phyloP scores from a whole-genome alignment of 192 early-diverging fungal genomes.

The Spizellomyces punctatus region DNA sequence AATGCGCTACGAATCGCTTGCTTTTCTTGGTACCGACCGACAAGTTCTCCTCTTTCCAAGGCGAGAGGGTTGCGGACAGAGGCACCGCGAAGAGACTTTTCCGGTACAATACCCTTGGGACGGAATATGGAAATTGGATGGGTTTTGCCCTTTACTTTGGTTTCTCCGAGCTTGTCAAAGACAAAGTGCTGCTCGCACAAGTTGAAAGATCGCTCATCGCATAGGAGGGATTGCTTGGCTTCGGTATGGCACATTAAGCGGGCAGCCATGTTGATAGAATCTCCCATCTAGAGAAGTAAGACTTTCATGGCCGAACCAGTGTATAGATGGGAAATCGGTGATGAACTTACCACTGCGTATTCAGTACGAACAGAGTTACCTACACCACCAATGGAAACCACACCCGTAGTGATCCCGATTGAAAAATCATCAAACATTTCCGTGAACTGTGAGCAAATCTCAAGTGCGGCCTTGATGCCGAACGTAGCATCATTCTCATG shows the following conservation, averaged over 20 bases:
- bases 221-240: conserved; percentile 41
- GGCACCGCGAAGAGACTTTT: background rate
- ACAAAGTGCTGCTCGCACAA: conserved; percentile 46
- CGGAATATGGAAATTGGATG: conserved; percentile 46
- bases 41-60: conserved; percentile 15
- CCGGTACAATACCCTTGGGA: conserved; percentile 28
- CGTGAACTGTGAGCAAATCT: conserved; percentile 42
- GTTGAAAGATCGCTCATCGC: conserved; percentile 56
- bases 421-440: conserved; percentile 55
- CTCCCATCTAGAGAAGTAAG: conserved; percentile 50
- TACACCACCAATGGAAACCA: conserved; percentile 56
- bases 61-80: background rate
- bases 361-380: conserved; percentile 53
- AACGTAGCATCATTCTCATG: conserved; percentile 56
- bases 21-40: conserved; percentile 49
- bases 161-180: conserved; percentile 52
- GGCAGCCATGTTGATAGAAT: conserved; percentile 62
- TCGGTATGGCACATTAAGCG: conserved; percentile 49
- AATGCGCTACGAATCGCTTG: conserved; percentile 32
- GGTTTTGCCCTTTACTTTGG: conserved; percentile 52
- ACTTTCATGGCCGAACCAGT: background rate
- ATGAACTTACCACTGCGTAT: conserved; percentile 53
- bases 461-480: conserved; percentile 49
- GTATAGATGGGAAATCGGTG: background rate
- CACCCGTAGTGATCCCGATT: conserved; percentile 59